Conservation (phyloP, 1,139 yeast genomes). For the Candida dubliniensis region DNA sequence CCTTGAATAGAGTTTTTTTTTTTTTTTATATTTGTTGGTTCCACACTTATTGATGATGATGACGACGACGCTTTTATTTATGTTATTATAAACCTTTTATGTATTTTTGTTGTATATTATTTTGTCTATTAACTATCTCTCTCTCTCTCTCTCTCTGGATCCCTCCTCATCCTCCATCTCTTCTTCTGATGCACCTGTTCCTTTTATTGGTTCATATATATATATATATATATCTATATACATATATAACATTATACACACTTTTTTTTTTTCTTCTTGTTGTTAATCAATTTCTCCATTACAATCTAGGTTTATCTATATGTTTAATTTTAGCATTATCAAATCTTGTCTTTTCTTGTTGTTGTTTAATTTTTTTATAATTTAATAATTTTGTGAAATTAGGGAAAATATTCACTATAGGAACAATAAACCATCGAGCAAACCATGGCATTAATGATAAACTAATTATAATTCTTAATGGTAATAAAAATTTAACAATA, state of each 20-base stretch:
- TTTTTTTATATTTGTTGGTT: not conserved
- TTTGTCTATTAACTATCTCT: not conserved
- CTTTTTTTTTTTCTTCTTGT: too few species aligned
- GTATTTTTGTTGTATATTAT: not conserved
- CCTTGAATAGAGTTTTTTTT: slow-evolving; percentile 24
- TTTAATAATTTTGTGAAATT: slow-evolving; percentile 15
- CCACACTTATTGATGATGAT: too few species aligned
- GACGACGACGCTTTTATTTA: not conserved
- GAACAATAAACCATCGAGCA: slow-evolving; percentile 58
- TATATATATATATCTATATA: not conserved
- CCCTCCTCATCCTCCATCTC: too few species aligned
- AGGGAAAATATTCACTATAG: slow-evolving; percentile 42
- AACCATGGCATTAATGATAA: slow-evolving; percentile 66
- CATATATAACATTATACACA: slow-evolving; percentile 1
- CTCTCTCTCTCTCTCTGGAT: too few species aligned
- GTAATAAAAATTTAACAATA: slow-evolving; percentile 64
- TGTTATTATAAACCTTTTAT: not conserved
- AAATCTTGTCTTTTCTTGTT: slow-evolving; percentile 5
- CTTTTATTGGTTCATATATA: too few species aligned
- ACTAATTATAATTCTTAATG: slow-evolving; percentile 59
- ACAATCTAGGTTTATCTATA: slow-evolving; percentile 36
- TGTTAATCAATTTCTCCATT: not conserved
- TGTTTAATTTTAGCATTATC: slow-evolving; percentile 17
- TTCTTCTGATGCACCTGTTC: too few species aligned
- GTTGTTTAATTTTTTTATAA: slow-evolving; percentile 7